Evolutionary conservation across 2,329 filamentous ascomycete species (phyloP).

Genomic region (Calonectria pseudoreteaudii): DNA sequence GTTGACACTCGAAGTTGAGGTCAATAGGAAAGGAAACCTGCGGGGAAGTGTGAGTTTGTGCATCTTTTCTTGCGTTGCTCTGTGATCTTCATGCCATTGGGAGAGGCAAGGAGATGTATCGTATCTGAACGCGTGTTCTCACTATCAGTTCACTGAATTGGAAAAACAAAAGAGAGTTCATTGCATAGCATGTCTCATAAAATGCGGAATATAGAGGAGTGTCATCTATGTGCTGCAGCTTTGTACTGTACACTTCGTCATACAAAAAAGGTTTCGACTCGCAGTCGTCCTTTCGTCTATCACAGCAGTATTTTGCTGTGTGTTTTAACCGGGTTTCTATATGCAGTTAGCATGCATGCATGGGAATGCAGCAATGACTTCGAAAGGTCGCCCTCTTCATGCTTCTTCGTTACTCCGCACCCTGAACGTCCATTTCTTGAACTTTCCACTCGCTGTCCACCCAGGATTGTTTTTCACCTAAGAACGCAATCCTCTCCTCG

Average conservation of each 20-base stretch:
- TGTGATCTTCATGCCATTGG: slow-evolving; percentile 70
- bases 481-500: slow-evolving; percentile 75
- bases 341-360: slow-evolving; percentile 16
- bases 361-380: slow-evolving; percentile 1
- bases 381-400: background rate
- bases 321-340: slow-evolving; percentile 17
- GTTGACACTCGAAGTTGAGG: background rate
- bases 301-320: slow-evolving; percentile 7
- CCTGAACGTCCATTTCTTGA: slow-evolving; percentile 77
- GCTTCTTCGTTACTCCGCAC: slow-evolving; percentile 45
- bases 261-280: slow-evolving; percentile 28
- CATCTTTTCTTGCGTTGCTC: slow-evolving; percentile 69
- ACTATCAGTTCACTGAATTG: background rate
- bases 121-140: slow-evolving; percentile 68
- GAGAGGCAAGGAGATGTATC: slow-evolving; percentile 69
- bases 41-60: slow-evolving; percentile 13
- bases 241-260: slow-evolving; percentile 42
- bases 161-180: background rate
- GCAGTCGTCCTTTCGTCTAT: slow-evolving; percentile 23
- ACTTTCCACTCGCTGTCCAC: slow-evolving; percentile 79
- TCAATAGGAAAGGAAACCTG: slow-evolving; percentile 6
- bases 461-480: slow-evolving; percentile 88
- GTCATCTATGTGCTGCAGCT: slow-evolving; percentile 43
- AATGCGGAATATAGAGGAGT: slow-evolving; percentile 37
- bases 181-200: background rate